Base-by-base conservation (phyloP, 139 green algal species). In the Chlorella ohadii region DNA sequence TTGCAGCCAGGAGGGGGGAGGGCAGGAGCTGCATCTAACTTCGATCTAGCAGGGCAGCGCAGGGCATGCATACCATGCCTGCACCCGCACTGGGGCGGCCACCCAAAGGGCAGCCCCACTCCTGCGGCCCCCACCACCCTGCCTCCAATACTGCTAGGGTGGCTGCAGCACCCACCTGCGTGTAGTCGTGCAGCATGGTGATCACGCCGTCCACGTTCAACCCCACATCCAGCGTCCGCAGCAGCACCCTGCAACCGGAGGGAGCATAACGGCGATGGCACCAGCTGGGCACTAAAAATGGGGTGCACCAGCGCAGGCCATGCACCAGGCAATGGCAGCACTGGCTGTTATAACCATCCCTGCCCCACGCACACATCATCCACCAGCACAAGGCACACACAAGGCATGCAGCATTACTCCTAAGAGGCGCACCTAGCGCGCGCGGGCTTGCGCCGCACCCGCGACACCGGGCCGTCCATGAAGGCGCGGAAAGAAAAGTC, bases 401-500 rank as follows among this genome's bases (percentile, higher is more conserved):
- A n/a, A n/a, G n/a, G n/a, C 70, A 91, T 85, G 47, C 86, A 86
- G 6, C 6, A 51, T 51, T 9, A 51, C 7, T 9, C 9, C 44
- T 51, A 6, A 51, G 44, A 51, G 44, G 9, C 79, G 70, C 71
- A 95, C 87, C 78, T 83, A 7, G 75, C 71, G 20, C 90, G 87
- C 33, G 68, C 90, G 80, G 94, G 93, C 83, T 96, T 97, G 82
- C 90, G 89, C 27, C 89, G 79, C 28, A 96, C 72, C 4, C 84
- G 83, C 0, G 87, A 78, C 33, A 96, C 87, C 28, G 78, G 59
- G 9, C 83, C 86, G 1, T 89, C 86, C 90, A 96, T 93, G 73
- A 97, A 90, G 25, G 59, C n/a, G 19, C 39, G 12, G 72, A 94
- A 93, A n/a, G 47, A 55, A 56, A 93, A 91, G 67, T 87, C 85